Evolutionary conservation across 2,329 filamentous ascomycete species (phyloP).

Genomic region (Leptographium galeiforme): DNA sequence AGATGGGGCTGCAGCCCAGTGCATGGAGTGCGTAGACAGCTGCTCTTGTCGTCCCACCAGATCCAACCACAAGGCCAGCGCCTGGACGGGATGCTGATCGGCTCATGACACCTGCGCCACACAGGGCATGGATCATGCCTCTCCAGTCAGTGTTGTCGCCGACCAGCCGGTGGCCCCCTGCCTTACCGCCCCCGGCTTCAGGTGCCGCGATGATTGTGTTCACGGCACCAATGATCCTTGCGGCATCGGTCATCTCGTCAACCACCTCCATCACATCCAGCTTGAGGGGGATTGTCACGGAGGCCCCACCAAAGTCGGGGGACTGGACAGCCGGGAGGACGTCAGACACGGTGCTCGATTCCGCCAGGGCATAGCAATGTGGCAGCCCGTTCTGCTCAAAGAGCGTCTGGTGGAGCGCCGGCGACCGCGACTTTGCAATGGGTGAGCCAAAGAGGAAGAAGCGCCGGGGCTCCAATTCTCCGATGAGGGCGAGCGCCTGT

Average conservation of each 20-base stretch:
- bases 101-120: slow-evolving; percentile 46
- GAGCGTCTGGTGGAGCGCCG: slow-evolving; percentile 76
- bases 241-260: slow-evolving; percentile 68
- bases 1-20: slow-evolving; percentile 76
- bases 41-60: slow-evolving; percentile 82
- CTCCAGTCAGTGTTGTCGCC: slow-evolving; percentile 95
- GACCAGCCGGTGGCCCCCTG: slow-evolving; percentile 40
- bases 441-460: slow-evolving; percentile 87
- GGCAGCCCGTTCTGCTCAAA: slow-evolving; percentile 69
- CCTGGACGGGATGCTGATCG: slow-evolving; percentile 19
- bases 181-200: slow-evolving; percentile 21
- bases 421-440: slow-evolving; percentile 69
- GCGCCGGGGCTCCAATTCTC: slow-evolving; percentile 58
- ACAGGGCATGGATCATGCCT: slow-evolving; percentile 75
- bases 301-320: slow-evolving; percentile 77
- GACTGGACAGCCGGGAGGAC: slow-evolving; percentile 53
- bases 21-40: slow-evolving; percentile 78
- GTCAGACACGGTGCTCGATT: slow-evolving; percentile 54
- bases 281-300: slow-evolving; percentile 92
- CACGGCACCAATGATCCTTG: slow-evolving; percentile 74
- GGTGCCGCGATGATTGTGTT: slow-evolving; percentile 71
- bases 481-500: slow-evolving; percentile 61
- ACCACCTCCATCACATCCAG: slow-evolving; percentile 71
- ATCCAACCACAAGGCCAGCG: slow-evolving; percentile 72
- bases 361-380: slow-evolving; percentile 63